These are phyloP conservation scores for Didymella sp. DNA, from an alignment of 2,329 filamentous ascomycete species.

Conservation along the genomic window DNA sequence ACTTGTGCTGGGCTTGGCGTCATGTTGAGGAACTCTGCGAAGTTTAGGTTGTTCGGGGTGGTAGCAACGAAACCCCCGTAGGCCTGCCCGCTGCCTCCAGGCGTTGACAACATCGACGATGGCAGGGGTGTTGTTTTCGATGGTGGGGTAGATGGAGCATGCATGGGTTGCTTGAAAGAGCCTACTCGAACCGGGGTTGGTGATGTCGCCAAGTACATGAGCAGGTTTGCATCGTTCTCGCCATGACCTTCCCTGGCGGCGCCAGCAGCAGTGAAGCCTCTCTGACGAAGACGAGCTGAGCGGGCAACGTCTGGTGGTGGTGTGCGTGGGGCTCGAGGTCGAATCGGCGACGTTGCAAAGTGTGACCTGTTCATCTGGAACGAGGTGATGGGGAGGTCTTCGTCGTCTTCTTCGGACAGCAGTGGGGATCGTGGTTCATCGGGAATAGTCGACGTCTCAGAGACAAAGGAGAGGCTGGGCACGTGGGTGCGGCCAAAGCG, in stretches of 20 bases:
- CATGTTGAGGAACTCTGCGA: conserved; percentile 96
- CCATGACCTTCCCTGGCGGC: conserved; percentile 62
- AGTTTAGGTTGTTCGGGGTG: conserved; percentile 86
- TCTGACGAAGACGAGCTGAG: conserved; percentile 51
- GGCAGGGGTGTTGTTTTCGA: conserved; percentile 67
- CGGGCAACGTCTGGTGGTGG: conserved; percentile 50
- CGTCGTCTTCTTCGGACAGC: conserved; percentile 80
- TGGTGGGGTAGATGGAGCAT: conserved; percentile 63
- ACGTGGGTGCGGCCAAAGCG: conserved; percentile 74
- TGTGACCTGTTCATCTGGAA: conserved; percentile 67
- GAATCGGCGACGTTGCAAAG: conserved; percentile 79
- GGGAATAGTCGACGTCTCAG: conserved; percentile 71
- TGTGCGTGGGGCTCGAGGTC: conserved; percentile 60
- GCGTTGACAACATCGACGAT: conserved; percentile 89
- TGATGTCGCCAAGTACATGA: conserved; percentile 90
- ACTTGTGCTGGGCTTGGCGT: conserved; percentile 89
- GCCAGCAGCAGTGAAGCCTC: conserved; percentile 49
- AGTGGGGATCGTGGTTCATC: conserved; percentile 66
- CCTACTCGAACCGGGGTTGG: conserved; percentile 78
- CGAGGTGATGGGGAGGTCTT: conserved; percentile 77
- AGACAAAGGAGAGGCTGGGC: conserved; percentile 80
- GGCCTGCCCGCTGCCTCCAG: conserved; percentile 65
- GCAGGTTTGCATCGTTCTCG: conserved; percentile 82
- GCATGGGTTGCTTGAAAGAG: conserved; percentile 55
- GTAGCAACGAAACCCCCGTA: conserved; percentile 74